Evolutionary conservation across 306 rosid genomes (phyloP), one percentile per base, ranked within the genome.

Genomic region (Castanea sativa): DNA sequence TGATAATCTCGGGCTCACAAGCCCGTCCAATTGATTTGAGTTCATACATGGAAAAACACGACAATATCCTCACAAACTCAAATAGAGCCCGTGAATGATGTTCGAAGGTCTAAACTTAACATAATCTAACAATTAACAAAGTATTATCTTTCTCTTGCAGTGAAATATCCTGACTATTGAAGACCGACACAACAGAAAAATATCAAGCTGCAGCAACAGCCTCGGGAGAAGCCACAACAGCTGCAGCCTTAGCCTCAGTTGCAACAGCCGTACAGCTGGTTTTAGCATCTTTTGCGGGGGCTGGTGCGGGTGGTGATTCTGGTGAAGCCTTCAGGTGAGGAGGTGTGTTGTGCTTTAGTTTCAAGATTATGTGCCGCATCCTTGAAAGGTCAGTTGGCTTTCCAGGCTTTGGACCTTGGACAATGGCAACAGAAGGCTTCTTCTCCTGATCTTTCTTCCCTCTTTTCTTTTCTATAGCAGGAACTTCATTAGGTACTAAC

Each of bases 391-490:
- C 88, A 12, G 86, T 81, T 65, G 88, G 86, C 75, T 81, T 87
- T 56, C 90, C 88, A 18, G 86, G 90, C 75, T 87, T 87, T 11
- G 88, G 90, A 30, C 88, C 88, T 67, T 84, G 86, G 21, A 87
- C 56, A 73, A 81, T 69, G 0, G 12, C 55, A 29, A 84, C 30
- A 1, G 86, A 81, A 19, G 86, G 82, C 75, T 83, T 81, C 73
- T 79, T 79, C 23, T 81, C 88, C 52, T 55, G 72, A 53, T 79
- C 90, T 43, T 87, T 84, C 87, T 84, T 87, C 69, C 86, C 86
- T 73, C 84, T 76, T 79, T 51, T 83, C 76, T 71, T 86, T 35
- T 76, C 90, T 41, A 81, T 35, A 27, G 82, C 23, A 2, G 90
- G 80, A 56, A 81, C 82, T 73, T 87, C 87, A 68, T 81, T 83